Percentiles rank a stretch among this genome's conserved stretches.
phyloP scores from a whole-genome alignment of 164 flowering plant genomes.

The Piper betle region DNA sequence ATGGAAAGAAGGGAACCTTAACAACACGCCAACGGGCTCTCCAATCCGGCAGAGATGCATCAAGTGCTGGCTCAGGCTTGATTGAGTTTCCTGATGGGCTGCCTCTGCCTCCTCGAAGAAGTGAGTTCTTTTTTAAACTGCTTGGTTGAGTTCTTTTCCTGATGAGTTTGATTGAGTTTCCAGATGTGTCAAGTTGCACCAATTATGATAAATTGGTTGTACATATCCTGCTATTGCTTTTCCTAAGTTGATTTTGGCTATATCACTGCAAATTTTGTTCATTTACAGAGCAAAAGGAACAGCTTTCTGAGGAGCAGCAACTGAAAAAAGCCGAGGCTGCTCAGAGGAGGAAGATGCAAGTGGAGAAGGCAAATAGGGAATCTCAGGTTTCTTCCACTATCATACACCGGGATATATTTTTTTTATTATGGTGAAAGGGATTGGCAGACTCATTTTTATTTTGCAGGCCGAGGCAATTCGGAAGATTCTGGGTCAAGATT shows the following conservation, averaged over 20 bases:
- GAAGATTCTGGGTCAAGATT: slow-evolving; percentile 92
- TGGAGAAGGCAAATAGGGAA: slow-evolving; percentile 82
- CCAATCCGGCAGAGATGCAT: slow-evolving; percentile 59
- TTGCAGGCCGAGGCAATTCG: slow-evolving; percentile 89
- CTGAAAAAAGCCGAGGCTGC: slow-evolving; percentile 96
- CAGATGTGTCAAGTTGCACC: not conserved
- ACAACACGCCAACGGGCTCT: slow-evolving; percentile 95
- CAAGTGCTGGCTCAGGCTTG: slow-evolving; percentile 31
- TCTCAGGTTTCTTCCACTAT: slow-evolving; percentile 51
- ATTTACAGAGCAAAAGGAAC: slow-evolving; percentile 75
- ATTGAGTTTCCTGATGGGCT: slow-evolving; percentile 90
- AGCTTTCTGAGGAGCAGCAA: slow-evolving; percentile 86
- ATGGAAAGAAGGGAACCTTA: slow-evolving; percentile 60
- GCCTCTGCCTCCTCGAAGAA: slow-evolving; percentile 79
- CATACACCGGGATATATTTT: not conserved
- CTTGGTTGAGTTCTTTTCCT: too few relatives aligned
- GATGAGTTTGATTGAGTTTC: too few relatives aligned
- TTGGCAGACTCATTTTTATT: slow-evolving; percentile 3
- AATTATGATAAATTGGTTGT: not conserved
- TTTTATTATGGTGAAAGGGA: not conserved
- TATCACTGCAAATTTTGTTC: not conserved
- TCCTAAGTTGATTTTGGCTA: too few relatives aligned
- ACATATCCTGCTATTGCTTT: not conserved
- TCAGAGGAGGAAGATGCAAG: slow-evolving; percentile 79
- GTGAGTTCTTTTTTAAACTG: slow-evolving; percentile 25